Evolutionary conservation across 345 rosid species (phyloP).

Genomic region (Salix viminalis): DNA sequence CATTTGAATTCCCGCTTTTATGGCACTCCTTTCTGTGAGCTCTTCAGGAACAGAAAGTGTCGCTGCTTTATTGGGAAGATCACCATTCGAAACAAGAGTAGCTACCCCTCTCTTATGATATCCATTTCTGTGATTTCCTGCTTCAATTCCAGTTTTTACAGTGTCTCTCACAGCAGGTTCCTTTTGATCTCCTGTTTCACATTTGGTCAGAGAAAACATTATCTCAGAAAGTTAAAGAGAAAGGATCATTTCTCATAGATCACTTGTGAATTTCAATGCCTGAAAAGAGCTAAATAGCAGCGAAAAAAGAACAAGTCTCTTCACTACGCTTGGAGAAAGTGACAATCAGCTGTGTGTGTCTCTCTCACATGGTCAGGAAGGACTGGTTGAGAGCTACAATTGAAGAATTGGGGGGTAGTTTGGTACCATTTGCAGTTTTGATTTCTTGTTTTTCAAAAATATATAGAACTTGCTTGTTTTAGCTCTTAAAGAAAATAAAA

Average conservation of each 20-base stretch:
- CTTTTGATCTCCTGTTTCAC: slow-evolving; percentile 19
- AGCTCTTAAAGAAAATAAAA: not conserved
- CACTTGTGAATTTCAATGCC: not conserved
- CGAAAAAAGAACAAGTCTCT: not conserved
- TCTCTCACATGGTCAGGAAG: not conserved
- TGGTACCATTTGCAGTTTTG: no score
- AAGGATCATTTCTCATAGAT: not conserved
- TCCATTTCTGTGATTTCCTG: slow-evolving; percentile 2
- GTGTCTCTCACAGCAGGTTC: slow-evolving; percentile 10
- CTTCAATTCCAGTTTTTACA: slow-evolving; percentile 15
- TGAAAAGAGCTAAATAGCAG: not conserved
- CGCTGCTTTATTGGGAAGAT: no score
- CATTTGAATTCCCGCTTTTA: slow-evolving; percentile 14
- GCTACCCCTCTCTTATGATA: no score
- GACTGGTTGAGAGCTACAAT: not conserved
- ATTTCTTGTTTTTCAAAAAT: not conserved
- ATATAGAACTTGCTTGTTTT: not conserved
- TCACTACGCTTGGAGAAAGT: no score
- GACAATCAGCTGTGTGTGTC: not conserved
- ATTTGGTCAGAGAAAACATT: slow-evolving; percentile 11
- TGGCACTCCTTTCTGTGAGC: slow-evolving; percentile 1
- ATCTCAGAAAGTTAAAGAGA: slow-evolving; percentile 29
- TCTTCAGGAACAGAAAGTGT: slow-evolving; percentile 1
- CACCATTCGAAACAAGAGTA: no score
- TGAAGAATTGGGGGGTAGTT: not conserved